Evolutionary conservation across 345 rosid genomes (phyloP).

Genomic region (Murraya paniculata): DNA sequence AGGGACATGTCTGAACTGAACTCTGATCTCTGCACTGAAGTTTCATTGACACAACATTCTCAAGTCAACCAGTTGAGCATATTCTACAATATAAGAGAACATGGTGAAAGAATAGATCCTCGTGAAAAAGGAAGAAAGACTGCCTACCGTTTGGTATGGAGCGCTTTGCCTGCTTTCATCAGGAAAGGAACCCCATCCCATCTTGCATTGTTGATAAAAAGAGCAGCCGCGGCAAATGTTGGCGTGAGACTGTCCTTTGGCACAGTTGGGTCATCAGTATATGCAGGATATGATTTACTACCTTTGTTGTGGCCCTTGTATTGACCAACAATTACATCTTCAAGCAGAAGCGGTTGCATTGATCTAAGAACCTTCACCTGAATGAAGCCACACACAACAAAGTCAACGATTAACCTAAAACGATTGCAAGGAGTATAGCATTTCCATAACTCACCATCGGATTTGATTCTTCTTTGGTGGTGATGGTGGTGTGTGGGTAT

Average conservation of each 20-base stretch:
- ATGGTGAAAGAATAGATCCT: neutral
- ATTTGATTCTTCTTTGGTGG: neutral
- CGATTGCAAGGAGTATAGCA: neutral
- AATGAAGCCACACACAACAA: neutral
- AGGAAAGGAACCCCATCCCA: conserved; percentile 98
- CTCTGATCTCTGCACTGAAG: conserved; percentile 66
- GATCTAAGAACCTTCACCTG: conserved; percentile 94
- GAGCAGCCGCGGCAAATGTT: conserved; percentile 91
- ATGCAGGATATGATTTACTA: conserved; percentile 53
- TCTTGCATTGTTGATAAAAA: conserved; percentile 80
- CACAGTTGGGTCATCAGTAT: conserved; percentile 76
- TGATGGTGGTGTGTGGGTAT: neutral
- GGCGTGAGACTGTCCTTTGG: conserved; percentile 72
- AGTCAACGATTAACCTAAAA: neutral
- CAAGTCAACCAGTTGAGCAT: neutral
- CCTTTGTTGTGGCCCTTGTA: conserved; percentile 80
- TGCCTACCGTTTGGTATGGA: conserved; percentile 61
- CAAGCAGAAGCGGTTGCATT: conserved; percentile 71
- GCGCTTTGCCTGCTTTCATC: conserved; percentile 95
- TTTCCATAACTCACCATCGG: neutral
- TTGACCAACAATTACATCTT: conserved; percentile 78
- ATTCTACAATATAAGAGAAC: neutral
- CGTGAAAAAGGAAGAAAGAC: neutral
- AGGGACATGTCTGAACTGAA: conserved; percentile 86
- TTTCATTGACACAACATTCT: conserved; percentile 11